Percentiles rank a stretch among this genome's conserved stretches.
phyloP scores from a whole-genome alignment of 306 rosid genomes.

The Vigna unguiculata region DNA sequence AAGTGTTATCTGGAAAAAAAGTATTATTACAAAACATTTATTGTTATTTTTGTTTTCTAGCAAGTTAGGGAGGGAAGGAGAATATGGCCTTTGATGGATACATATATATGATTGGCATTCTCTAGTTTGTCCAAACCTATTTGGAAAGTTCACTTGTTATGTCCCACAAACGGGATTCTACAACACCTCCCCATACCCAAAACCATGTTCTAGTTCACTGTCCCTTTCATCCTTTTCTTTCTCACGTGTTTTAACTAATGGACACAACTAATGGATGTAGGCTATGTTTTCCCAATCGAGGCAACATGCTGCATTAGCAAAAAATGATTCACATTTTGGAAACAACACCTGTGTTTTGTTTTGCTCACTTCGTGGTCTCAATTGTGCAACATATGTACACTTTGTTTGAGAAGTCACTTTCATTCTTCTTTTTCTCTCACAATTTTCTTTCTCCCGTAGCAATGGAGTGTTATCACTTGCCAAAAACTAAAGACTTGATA shows the following conservation, averaged over 20 bases:
- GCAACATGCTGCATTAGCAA: slow-evolving; percentile 40
- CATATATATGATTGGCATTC: slow-evolving; percentile 85
- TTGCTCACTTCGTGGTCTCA: slow-evolving; percentile 10
- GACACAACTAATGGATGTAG: slow-evolving; percentile 42
- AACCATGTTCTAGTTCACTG: slow-evolving; percentile 20
- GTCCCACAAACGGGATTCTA: slow-evolving; percentile 56
- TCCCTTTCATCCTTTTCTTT: slow-evolving; percentile 34
- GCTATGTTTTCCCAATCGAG: slow-evolving; percentile 41
- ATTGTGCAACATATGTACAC: background rate
- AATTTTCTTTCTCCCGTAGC: background rate
- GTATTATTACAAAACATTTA: background rate
- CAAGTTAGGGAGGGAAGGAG: slow-evolving; percentile 6
- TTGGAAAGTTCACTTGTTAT: slow-evolving; percentile 82
- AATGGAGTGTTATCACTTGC: slow-evolving; percentile 15
- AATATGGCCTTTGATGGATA: slow-evolving; percentile 61
- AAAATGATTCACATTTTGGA: slow-evolving; percentile 44
- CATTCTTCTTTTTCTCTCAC: background rate
- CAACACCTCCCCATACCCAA: slow-evolving; percentile 49
- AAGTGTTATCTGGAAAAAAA: background rate
- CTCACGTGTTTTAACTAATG: slow-evolving; percentile 33
- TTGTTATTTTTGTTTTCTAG: background rate
- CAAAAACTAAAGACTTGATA: background rate
- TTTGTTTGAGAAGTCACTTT: slow-evolving; percentile 23
- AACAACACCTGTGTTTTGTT: slow-evolving; percentile 38
- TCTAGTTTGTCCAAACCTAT: slow-evolving; percentile 83